Conservation (phyloP, 2,329 filamentous ascomycete species). For the Talaromyces islandicus region DNA sequence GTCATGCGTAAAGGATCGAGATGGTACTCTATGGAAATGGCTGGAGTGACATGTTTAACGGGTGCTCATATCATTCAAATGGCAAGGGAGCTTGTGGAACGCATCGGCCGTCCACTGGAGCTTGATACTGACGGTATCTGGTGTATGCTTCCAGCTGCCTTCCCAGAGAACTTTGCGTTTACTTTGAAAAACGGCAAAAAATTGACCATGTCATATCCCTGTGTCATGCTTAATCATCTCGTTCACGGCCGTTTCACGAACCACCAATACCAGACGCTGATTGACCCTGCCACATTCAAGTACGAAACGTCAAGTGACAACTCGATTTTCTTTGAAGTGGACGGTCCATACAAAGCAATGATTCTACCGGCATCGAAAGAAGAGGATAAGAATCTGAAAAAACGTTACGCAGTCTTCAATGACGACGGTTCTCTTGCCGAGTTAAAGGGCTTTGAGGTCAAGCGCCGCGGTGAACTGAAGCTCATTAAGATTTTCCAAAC, state of each 20-base stretch:
- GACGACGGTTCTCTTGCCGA: conserved; percentile 93
- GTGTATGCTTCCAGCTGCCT: conserved; percentile 96
- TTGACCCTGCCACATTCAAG: conserved; percentile 71
- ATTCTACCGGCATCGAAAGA: conserved; percentile 95
- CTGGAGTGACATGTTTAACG: conserved; percentile 93
- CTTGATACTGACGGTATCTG: conserved; percentile 98
- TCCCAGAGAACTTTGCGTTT: conserved; percentile 94
- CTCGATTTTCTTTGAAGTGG: conserved; percentile 98
- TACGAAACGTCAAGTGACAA: conserved; percentile 99
- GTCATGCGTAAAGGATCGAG: conserved; percentile 98
- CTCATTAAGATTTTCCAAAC: conserved; percentile 99
- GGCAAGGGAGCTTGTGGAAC: conserved; percentile 86
- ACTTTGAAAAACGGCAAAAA: conserved; percentile 96
- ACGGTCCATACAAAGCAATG: conserved; percentile 97
- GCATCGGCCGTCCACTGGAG: conserved; percentile 86
- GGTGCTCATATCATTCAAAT: conserved; percentile 96
- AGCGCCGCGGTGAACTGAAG: conserved; percentile 94
- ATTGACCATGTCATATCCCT: conserved; percentile 91
- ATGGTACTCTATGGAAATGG: conserved; percentile 99
- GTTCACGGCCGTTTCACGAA: conserved; percentile 95
- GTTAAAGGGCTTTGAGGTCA: conserved; percentile 95
- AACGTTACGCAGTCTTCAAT: conserved; percentile 98
- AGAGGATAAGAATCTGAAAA: conserved; percentile 99
- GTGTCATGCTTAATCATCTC: conserved; percentile 97
- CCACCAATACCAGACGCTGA: conserved; percentile 89